These are phyloP conservation scores for Plasmodium coatneyi DNA, from an alignment of 169 alveolate species.

Conservation along the genomic window DNA sequence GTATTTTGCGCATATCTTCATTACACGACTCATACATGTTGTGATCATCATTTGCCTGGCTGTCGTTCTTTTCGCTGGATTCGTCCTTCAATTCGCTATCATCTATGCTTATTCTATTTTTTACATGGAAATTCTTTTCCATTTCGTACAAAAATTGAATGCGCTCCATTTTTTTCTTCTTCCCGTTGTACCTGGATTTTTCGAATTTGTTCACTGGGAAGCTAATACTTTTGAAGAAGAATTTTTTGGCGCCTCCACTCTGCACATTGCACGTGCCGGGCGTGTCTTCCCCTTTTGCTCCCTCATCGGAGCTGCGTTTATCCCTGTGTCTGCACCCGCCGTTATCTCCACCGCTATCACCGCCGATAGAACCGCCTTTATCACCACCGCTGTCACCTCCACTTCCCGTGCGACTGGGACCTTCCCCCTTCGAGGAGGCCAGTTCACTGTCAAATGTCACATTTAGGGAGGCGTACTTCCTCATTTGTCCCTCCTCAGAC, in stretches of 20 bases:
- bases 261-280: too few relatives aligned
- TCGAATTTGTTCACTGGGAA: constrained; percentile 21
- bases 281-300: background rate
- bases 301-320: background rate
- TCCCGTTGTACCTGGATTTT: background rate
- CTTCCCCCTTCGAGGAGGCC: background rate
- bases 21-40: background rate
- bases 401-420: background rate
- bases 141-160: background rate
- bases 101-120: background rate
- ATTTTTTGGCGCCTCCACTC: background rate
- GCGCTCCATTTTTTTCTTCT: constrained; percentile 13
- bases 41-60: background rate
- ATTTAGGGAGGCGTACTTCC: background rate
- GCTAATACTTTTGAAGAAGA: constrained; percentile 6
- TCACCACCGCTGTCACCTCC: background rate
- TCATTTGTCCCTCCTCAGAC: background rate
- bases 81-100: background rate
- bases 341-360: background rate
- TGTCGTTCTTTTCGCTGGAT: background rate
- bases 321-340: background rate
- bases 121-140: constrained; percentile 11
- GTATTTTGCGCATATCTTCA: background rate
- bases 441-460: background rate
- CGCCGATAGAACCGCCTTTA: background rate